phyloP scores from a whole-genome alignment of 2,329 filamentous ascomycete genomes.

The Grosmannia clavigera region DNA sequence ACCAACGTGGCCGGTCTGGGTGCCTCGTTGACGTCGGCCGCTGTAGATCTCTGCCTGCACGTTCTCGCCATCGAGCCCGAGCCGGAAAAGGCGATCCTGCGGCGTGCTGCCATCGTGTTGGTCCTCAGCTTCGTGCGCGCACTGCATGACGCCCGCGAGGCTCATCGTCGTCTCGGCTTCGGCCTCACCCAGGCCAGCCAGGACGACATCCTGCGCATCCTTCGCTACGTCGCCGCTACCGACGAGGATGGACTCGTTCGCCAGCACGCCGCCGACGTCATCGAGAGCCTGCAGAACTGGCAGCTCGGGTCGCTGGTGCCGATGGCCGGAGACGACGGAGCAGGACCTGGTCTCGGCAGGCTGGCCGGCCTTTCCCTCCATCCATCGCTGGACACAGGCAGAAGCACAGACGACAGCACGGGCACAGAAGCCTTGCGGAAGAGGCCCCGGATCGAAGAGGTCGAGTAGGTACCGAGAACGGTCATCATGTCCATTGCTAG shows the following conservation, averaged over 20 bases:
- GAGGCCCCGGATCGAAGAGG: conserved; percentile 12
- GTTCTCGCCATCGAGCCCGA: conserved; percentile 51
- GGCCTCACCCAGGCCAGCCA: conserved; percentile 42
- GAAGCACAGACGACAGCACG: too few relatives aligned
- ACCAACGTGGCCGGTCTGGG: conserved; percentile 45
- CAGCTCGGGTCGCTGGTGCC: conserved; percentile 26
- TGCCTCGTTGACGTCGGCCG: conserved; percentile 36
- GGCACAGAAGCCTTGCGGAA: background rate
- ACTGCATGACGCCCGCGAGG: conserved; percentile 39
- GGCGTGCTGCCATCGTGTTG: conserved; percentile 53
- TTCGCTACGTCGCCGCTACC: conserved; percentile 50
- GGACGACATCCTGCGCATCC: conserved; percentile 47
- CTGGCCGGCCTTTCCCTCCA: conserved; percentile 28
- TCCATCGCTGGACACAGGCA: background rate
- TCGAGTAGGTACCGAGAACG: conserved; percentile 6
- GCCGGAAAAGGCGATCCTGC: conserved; percentile 48
- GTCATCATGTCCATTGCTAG: too few relatives aligned
- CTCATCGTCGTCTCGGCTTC: conserved; percentile 34
- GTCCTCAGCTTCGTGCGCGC: conserved; percentile 50
- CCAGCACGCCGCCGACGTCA: conserved; percentile 53
- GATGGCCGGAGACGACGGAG: background rate
- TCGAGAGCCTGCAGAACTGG: conserved; percentile 54
- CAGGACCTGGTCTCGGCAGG: conserved; percentile 11
- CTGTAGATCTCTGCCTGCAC: conserved; percentile 50
- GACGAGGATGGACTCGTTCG: conserved; percentile 58